Base-by-base conservation (phyloP, 1,139 yeast genomes). In the Suhomyces yuchorum region DNA sequence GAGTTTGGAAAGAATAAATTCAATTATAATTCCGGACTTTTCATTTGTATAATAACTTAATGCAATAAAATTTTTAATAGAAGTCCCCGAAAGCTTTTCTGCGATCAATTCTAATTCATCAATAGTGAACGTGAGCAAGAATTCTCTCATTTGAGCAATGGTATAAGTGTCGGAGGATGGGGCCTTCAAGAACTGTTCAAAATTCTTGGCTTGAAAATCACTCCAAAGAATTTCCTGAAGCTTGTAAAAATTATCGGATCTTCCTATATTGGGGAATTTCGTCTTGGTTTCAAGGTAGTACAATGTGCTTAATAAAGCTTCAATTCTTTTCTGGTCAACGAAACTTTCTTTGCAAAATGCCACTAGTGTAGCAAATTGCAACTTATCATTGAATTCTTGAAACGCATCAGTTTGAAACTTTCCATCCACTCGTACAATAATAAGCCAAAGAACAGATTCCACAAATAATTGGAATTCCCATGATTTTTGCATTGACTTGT, bases 201-300 rank as follows among this genome's bases (percentile, higher is more conserved):
- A 42, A 9, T 37, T 45, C 12, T 20, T 15, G 3, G 30, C 36
- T 33, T 34, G 37, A 19, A 37, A 41, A 9, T 18, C 9, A 11
- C 28, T 41, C 28, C 42, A 44, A 12, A 47, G 28, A 17, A 40
- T 17, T n/a, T 44, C 42, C 30, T 47, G 50, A 7, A 47, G 14
- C 8, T 37, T 36, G 32, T 37, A 39, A 30, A 43, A 39, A 15
- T 19, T 36, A 20, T 35, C 40, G 14, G 37, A 23, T 32, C 3
- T 9, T 18, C 12, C 36, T 7, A 9, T 8, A 18, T n/a, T 6
- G 2, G 35, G 23, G 5, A 3, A 4, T 11, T 8, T 15, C 2
- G 2, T 11, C 4, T 7, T 12, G n/a, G 11, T 12, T 34, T 39
- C 40, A 24, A 30, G 15, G 11, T 5, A 39, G 11, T 12, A 30